Conservation (phyloP, 768 basidiomycete species). For the Antrodiella citrinella region DNA sequence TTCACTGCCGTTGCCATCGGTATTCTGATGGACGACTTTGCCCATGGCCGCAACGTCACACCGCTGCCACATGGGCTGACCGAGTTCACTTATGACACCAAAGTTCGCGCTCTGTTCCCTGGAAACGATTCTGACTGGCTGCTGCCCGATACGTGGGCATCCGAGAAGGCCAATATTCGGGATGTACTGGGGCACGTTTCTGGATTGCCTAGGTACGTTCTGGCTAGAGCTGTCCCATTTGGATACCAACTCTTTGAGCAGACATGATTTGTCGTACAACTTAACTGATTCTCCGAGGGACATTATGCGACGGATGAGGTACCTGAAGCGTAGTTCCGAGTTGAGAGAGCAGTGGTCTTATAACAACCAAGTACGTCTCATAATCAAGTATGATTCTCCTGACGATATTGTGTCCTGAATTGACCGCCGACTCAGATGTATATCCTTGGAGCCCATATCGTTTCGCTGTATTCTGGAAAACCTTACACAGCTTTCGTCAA, state of each 20-base stretch:
- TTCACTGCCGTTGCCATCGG: conserved; percentile 32
- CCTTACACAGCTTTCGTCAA: neutral
- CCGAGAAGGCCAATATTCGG: conserved; percentile 25
- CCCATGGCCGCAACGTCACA: conserved; percentile 25
- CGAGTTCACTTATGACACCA: conserved; percentile 21
- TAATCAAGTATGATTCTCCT: neutral
- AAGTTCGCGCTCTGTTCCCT: conserved; percentile 28
- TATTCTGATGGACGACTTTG: conserved; percentile 35
- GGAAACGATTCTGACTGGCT: conserved; percentile 36
- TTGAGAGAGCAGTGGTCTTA: conserved; percentile 10
- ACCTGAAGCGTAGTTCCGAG: too few relatives aligned
- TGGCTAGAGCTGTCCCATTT: too few relatives aligned
- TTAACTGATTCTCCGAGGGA: too few relatives aligned
- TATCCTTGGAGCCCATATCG: neutral
- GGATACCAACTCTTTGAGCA: too few relatives aligned
- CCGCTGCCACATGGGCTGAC: conserved; percentile 22
- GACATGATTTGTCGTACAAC: too few relatives aligned
- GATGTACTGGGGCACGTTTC: conserved; percentile 34
- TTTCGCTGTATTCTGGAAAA: neutral
- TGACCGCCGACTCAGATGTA: too few relatives aligned
- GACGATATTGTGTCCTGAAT: neutral
- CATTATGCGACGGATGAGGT: too few relatives aligned
- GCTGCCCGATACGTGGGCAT: conserved; percentile 34
- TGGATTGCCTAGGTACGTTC: conserved; percentile 30
- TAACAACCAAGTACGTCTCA: conserved; percentile 8